These are phyloP conservation scores for Tuber magnatum DNA, from an alignment of 495 filamentous ascomycete species.

Conservation along the genomic window DNA sequence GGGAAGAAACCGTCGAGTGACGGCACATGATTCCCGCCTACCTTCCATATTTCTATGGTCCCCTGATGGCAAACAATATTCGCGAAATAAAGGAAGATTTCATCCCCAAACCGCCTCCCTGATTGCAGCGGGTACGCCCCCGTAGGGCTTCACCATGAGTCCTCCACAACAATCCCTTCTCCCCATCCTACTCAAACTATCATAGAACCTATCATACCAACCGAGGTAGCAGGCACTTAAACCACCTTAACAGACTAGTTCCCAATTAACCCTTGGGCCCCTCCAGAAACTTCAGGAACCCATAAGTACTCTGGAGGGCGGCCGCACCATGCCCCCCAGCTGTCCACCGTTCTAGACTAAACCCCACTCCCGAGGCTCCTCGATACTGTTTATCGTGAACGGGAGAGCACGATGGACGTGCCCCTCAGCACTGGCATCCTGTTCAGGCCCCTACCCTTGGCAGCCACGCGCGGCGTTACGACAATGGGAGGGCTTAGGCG, in stretches of 20 bases:
- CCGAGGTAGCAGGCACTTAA: slow-evolving; percentile 50
- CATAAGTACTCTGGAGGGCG: slow-evolving; percentile 49
- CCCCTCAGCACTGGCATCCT: slow-evolving; percentile 50
- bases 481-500: slow-evolving; percentile 47
- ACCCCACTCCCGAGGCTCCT: no score
- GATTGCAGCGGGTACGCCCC: not conserved
- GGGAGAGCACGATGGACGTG: slow-evolving; percentile 55
- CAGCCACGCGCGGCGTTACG: slow-evolving; percentile 49
- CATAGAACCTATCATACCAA: no score
- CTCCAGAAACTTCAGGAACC: slow-evolving; percentile 58
- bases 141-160: not conserved
- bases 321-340: no score
- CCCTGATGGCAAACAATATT: slow-evolving; percentile 51
- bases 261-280: slow-evolving; percentile 58
- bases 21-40: not conserved
- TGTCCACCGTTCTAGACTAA: no score
- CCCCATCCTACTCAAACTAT: slow-evolving; percentile 55
- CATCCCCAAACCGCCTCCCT: not conserved
- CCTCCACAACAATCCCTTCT: slow-evolving; percentile 37
- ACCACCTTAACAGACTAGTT: slow-evolving; percentile 66
- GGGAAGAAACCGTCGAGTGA: not conserved
- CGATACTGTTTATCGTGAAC: no score
- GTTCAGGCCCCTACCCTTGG: slow-evolving; percentile 58
- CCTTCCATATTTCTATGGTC: slow-evolving; percentile 45
- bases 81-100: not conserved